A percentile compares a stretch with the other conserved stretches of the same genome.
These are phyloP conservation scores for Flaveria brownii DNA, from an alignment of 129 eudicot genomes.

Conservation along the genomic window DNA sequence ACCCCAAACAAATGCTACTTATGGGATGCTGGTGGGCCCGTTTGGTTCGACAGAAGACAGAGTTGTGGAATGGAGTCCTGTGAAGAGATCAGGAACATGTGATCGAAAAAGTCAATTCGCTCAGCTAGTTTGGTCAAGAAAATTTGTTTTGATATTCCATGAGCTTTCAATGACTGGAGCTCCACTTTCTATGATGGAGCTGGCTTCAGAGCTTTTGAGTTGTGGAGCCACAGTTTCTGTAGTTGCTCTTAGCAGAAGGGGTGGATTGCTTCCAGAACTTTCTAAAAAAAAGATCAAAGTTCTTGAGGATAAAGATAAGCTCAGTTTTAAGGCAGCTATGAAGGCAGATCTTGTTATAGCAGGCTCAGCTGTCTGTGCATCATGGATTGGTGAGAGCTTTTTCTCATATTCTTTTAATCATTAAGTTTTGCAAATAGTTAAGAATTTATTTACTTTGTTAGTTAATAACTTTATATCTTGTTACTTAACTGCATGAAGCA, in stretches of 20 bases:
- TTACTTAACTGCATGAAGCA: too few species aligned
- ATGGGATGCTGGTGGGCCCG: constrained; percentile 87
- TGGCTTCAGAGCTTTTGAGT: constrained; percentile 92
- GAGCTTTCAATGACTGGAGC: constrained; percentile 99
- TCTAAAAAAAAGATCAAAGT: constrained; percentile 74
- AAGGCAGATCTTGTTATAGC: constrained; percentile 93
- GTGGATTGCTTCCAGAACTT: constrained; percentile 92
- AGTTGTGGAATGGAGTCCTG: constrained; percentile 84
- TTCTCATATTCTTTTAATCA: neutral
- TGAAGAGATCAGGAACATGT: constrained; percentile 83
- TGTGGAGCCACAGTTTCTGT: constrained; percentile 95
- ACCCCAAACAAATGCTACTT: constrained; percentile 67
- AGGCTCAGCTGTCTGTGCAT: constrained; percentile 93
- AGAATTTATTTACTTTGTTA: neutral
- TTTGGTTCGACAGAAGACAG: constrained; percentile 81
- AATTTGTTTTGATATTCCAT: constrained; percentile 78
- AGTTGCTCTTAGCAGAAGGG: constrained; percentile 79
- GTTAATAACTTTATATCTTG: too few species aligned
- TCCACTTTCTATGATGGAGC: constrained; percentile 97
- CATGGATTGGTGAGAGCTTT: constrained; percentile 87
- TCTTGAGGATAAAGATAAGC: constrained; percentile 75
- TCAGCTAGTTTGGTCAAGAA: constrained; percentile 94
- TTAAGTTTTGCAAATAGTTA: neutral
- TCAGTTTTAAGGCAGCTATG: constrained; percentile 90
- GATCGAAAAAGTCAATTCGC: constrained; percentile 88